Evolutionary conservation across 352 stramenopile species (phyloP), one percentile per base, ranked within the genome.

Genomic region (Phytopythium kandeliae): DNA sequence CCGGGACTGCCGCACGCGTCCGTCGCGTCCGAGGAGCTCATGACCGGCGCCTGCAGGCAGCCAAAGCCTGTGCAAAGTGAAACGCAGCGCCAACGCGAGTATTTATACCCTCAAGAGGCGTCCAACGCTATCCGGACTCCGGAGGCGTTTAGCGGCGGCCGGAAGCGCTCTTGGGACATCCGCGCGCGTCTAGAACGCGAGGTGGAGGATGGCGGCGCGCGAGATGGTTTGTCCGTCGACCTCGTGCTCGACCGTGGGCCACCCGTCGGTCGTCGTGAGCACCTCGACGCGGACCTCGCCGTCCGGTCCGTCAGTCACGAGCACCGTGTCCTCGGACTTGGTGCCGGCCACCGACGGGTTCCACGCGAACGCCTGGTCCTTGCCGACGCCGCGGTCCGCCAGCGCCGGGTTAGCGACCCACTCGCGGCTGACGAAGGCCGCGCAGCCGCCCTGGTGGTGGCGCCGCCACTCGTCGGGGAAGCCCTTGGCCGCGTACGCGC

Each of bases 251-350:
- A 85, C 61, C 42, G 74, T 37, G 1, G 78, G 74, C 78, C 78
- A 89, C 40, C 54, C 55, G 0, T 67, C 62, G 3, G 69, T 72
- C n/a, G 60, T 43, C n/a, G 57, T 89, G 37, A 86, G 78, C 34
- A 85, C 63, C 55, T 89, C 75, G n/a, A 78, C 60, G 2, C 65
- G 54, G 8, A 67, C 34, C 9, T 51, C 36, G 17, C 69, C 65
- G 8, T 67, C 48, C 6, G 49, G 43, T 4, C 51, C 38, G 25
- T 61, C 48, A 26, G 65, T 57, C 26, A 84, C 60, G 15, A 89
- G 62, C 22, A 87, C 58, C 9, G 78, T 89, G 56, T 89, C 78
- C 41, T 89, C 75, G 10, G 75, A 86, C 48, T 89, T 89, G 22
- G 75, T 89, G 6, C 78, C 75, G 21, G 78, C 74, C 21, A 89